Evolutionary conservation across 1,139 yeast species (phyloP), one percentile per base, ranked within the genome.

Genomic region (Suhomyces maxii): DNA sequence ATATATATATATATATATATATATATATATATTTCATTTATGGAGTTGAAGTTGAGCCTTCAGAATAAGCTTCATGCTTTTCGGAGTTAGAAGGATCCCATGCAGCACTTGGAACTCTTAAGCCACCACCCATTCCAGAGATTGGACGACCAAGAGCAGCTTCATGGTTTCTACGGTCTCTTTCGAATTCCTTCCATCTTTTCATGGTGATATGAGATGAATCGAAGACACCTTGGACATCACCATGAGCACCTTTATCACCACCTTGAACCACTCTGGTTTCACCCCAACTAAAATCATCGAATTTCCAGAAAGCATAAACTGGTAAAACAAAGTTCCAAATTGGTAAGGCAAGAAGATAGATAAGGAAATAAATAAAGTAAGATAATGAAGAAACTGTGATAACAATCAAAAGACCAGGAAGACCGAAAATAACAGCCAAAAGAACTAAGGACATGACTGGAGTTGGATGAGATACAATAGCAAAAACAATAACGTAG

Each of bases 261-360:
- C 93, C 96, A 39, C 93, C 95, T 14, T 82, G 82, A 48, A 93
- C 83, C 18, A 87, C 79, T 74, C 99, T 81, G 6, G 99, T 93
- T 55, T 91, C 98, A 66, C 99, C 99, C 99, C 99, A 93, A 59
- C 93, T 83, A 71, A 93, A 93, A 67, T 93, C 99, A 67, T 93
- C 99, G 68, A 93, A 93, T 67, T 91, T 91, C 99, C 99, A 93
- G 59, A 67, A 93, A 0, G 98, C 89, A 67, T 93, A 89, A 42
- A 82, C 65, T 3, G 99, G 99, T 46, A 93, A 75, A 6, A 91
- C 85, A 63, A 93, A 88, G 65, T 93, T 93, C 99, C 99, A 93
- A 51, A 93, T 77, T 32, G 98, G 98, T 52, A 93, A 79, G 0
- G 98, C 95, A 36, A 83, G 1, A 37, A 93, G 67, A 62, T 93